Evolutionary conservation across 257 asterid genomes (phyloP), one percentile per base, ranked within the genome.

Genomic region (Petunia secreta): DNA sequence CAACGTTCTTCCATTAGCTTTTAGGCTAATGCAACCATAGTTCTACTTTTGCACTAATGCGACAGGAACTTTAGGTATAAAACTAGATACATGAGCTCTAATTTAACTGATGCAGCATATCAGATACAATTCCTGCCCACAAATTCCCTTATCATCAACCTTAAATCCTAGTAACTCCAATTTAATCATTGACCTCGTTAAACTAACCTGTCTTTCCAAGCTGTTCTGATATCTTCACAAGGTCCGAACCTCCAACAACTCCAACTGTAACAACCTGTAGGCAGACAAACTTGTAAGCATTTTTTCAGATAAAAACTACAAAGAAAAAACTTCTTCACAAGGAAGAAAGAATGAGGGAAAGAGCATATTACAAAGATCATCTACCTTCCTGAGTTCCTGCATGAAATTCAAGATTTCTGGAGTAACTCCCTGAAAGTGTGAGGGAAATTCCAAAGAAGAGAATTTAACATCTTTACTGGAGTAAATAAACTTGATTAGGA

Each of bases 181-280:
- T 2, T 13, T 14, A 11, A 3, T 11, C 59, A 54, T 4, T 54
- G 60, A 13, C 14, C 16, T 54, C 2, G 60, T 6, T 55, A 63
- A 80, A 81, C 82, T 80, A 53, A 94, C 98, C 98, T 86, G 97
- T 59, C 14, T 69, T 82, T 53, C 98, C 99, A 69, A 95, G 98
- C 90, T 95, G 99, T 79, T 95, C 99, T 41, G 99, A 88, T 88
- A 95, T 95, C 92, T 93, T 95, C 54, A 91, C 91, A 66, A 95
- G 91, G 84, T 95, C 99, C 65, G 99, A 95, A 87, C 99, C 99
- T 79, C 99, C 99, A 89, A 95, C 99, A 53, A 95, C 92, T 60
- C 99, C 99, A 77, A 93, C 89, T 3, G 89, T 87, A 65, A 90
- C 92, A 83, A 90, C 95, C 98, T 95, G 87, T 65, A 67, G 48